Evolutionary conservation across 1,284 basidiomycete species (phyloP), one percentile per base, ranked within the genome.

Genomic region (Sanguinoderma infundibulare): DNA sequence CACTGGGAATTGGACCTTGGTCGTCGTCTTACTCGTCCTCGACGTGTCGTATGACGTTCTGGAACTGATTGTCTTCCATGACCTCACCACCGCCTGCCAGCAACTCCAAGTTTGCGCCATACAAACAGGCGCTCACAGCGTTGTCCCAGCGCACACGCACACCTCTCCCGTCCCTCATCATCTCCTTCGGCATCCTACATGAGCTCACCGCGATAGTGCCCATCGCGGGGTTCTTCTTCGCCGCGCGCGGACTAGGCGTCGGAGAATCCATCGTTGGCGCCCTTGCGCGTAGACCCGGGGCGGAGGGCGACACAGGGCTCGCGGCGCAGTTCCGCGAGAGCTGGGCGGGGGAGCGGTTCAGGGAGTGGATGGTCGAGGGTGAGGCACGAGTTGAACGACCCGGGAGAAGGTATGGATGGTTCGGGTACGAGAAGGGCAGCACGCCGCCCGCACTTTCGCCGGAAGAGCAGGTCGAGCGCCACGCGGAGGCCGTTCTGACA

Each of bases 181-280:
- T 92, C 38, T 93, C 94, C 0, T 97, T 98, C 70, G 85, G 86
- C 2, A 77, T 96, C 54, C 80, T 98, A 8, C 96, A 98, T 73
- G 96, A 98, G 74, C 69, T 95, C 15, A 96, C 94, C 0, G 95
- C 95, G 0, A 71, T 97, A 57, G 78, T 90, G 0, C 95, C 95
- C 1, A 79, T 97, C 32, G 81, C 90, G 3, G 81, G 86, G 24
- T 73, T 95, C 42, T 98, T 96, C 74, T 94, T 87, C 68, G 77
- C 83, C 0, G 87, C 94, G 15, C 81, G 88, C 17, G 74, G 83
- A 2, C 67, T 93, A 0, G 94, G 92, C 0, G 77, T 92, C 1
- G 96, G 96, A 0, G 87, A 90, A 54, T 77, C 77, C 22, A 72
- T 94, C 53, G 83, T 96, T 10, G 72, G 77, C 15, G 56, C 78